Evolutionary conservation across 2,329 filamentous ascomycete species (phyloP).

Genomic region (Dactylella cylindrospora): DNA sequence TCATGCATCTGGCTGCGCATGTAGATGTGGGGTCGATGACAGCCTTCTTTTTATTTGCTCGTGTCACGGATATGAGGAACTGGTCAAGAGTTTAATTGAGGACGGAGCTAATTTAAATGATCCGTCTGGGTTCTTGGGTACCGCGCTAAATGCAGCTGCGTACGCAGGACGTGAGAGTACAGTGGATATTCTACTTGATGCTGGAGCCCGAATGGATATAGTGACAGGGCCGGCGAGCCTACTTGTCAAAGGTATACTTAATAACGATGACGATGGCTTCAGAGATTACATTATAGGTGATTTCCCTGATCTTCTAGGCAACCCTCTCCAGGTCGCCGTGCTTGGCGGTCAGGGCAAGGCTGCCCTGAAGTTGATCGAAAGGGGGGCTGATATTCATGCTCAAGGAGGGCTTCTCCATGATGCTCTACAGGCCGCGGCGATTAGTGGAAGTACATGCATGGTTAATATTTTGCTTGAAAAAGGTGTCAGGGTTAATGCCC

Average conservation of each 20-base stretch:
- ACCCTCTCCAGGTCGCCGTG: too few relatives aligned
- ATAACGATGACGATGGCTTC: too few relatives aligned
- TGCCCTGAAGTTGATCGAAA: not conserved
- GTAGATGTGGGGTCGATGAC: not conserved
- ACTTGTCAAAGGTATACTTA: too few relatives aligned
- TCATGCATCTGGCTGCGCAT: too few relatives aligned
- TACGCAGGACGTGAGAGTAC: too few relatives aligned
- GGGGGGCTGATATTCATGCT: not conserved
- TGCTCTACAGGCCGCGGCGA: conserved; percentile 1
- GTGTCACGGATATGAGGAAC: not conserved
- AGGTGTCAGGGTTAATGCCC: conserved; percentile 3
- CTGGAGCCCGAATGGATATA: too few relatives aligned
- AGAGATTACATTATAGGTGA: too few relatives aligned
- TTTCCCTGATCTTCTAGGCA: too few relatives aligned
- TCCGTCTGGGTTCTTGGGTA: not conserved
- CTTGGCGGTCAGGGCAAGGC: not conserved
- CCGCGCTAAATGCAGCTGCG: not conserved
- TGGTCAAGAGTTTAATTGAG: conserved; percentile 7
- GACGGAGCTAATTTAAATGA: not conserved
- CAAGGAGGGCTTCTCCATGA: not conserved
- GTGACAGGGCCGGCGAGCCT: too few relatives aligned
- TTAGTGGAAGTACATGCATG: not conserved
- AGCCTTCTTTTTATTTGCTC: not conserved
- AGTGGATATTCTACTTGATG: not conserved
- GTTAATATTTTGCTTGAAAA: not conserved